Evolutionary conservation across 75 land plant genomes (phyloP).

Genomic region (Cunninghamia lanceolata): DNA sequence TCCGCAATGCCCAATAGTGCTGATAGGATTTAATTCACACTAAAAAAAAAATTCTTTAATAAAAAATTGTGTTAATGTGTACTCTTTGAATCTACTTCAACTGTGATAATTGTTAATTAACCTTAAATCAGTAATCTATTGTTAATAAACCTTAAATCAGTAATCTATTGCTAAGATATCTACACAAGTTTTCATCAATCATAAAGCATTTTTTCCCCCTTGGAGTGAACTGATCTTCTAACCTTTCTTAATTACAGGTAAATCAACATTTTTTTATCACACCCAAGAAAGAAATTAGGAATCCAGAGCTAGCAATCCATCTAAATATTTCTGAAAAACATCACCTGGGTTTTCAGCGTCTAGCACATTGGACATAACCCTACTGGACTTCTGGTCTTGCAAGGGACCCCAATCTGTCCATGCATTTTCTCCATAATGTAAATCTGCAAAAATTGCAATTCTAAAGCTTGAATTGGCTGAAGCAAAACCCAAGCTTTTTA

Average conservation of each 20-base stretch:
- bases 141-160: neutral
- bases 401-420: conserved; percentile 89
- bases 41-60: too few relatives aligned
- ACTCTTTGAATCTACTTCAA: too few relatives aligned
- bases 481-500: neutral
- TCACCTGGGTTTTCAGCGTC: conserved; percentile 58
- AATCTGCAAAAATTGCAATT: conserved; percentile 84
- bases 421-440: conserved; percentile 89
- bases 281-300: neutral
- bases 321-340: neutral
- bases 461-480: conserved; percentile 36
- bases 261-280: neutral
- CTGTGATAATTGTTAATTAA: too few relatives aligned
- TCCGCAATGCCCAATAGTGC: neutral
- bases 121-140: too few relatives aligned
- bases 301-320: neutral
- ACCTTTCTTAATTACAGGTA: neutral
- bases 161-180: neutral
- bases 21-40: neutral
- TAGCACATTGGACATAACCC: conserved; percentile 59
- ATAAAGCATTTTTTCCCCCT: too few relatives aligned
- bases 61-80: too few relatives aligned
- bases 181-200: too few relatives aligned
- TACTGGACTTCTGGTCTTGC: conserved; percentile 67
- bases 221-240: neutral